Evolutionary conservation across 2,329 filamentous ascomycete species (phyloP), one percentile per base, ranked within the genome.

Genomic region (Diplocarpon mali): DNA sequence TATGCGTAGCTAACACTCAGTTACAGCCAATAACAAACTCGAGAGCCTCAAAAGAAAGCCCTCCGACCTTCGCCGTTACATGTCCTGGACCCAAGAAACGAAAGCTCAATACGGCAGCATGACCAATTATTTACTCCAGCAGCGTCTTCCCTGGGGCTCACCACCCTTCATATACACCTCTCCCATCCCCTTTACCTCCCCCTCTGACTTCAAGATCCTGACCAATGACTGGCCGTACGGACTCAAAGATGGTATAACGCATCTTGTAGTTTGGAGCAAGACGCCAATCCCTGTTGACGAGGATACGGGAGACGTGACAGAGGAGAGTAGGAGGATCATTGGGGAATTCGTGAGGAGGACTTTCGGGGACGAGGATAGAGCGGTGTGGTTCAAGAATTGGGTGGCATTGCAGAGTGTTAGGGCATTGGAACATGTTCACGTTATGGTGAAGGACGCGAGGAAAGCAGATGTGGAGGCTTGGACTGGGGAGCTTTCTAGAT

Each of bases 321-420:
- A 73, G 0, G 72, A 79, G 58, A 83, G 82, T 47, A 73, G 80
- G 42, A 65, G 65, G 34, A 63, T 73, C 47, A 81, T 94, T 31
- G 71, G 78, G 38, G 69, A 70, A 9, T 95, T 85, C 61, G 80
- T 95, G 28, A 65, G 75, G 53, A 70, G 67, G 50, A 81, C 73
- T 13, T 95, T 95, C 60, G 67, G 74, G 29, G 68, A 73, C n/a
- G 72, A 52, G 45, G 65, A 70, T 5, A 67, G 65, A 39, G 76
- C 82, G 36, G 62, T 88, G 49, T 96, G 88, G 87, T 95, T 95
- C 67, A 93, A 90, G 72, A 95, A 95, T 57, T 95, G 88, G 88
- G 80, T 78, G 48, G 78, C 80, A 20, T 67, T 95, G 60, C 93
- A 95, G 69, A 93, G 85, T 56, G 83, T 95, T 35, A 78, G 89